Evolutionary conservation across 2,329 filamentous ascomycete genomes (phyloP).

Genomic region (Ampelomyces quisqualis): DNA sequence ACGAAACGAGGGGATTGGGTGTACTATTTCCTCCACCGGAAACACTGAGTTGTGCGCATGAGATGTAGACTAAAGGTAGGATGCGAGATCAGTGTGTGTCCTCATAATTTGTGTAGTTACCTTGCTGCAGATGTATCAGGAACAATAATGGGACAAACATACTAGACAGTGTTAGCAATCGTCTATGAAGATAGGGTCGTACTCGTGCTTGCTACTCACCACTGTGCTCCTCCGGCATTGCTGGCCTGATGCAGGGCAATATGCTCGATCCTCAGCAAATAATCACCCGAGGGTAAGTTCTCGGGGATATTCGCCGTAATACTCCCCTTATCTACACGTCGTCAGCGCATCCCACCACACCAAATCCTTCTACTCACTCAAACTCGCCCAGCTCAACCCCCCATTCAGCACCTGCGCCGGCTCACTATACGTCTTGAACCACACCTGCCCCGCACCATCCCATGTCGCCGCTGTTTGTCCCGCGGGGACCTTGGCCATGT

Average conservation of each 20-base stretch:
- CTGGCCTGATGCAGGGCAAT: constrained; percentile 48
- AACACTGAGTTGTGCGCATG: constrained; percentile 50
- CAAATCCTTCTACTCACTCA: constrained; percentile 22
- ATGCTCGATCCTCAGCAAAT: constrained; percentile 51
- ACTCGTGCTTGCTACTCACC: too few relatives aligned
- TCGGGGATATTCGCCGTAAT: constrained; percentile 44
- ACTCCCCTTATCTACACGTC: constrained; percentile 12
- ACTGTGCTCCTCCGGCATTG: constrained; percentile 42
- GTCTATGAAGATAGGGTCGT: too few relatives aligned
- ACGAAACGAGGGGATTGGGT: constrained; percentile 44
- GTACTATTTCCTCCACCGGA: constrained; percentile 41
- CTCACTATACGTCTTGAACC: constrained; percentile 42
- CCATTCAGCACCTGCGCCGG: constrained; percentile 19
- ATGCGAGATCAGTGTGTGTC: too few relatives aligned
- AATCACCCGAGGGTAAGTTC: constrained; percentile 46
- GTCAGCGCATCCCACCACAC: neutral
- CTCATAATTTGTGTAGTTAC: too few relatives aligned
- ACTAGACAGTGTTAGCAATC: too few relatives aligned
- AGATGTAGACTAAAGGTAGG: too few relatives aligned
- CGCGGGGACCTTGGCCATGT: constrained; percentile 41
- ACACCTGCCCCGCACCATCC: constrained; percentile 39
- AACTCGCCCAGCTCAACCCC: constrained; percentile 29
- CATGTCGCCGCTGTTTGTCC: constrained; percentile 31
- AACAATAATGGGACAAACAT: too few relatives aligned
- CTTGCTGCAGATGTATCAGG: too few relatives aligned